Conservation (phyloP, 345 rosid genomes). For the Pistacia integerrima region DNA sequence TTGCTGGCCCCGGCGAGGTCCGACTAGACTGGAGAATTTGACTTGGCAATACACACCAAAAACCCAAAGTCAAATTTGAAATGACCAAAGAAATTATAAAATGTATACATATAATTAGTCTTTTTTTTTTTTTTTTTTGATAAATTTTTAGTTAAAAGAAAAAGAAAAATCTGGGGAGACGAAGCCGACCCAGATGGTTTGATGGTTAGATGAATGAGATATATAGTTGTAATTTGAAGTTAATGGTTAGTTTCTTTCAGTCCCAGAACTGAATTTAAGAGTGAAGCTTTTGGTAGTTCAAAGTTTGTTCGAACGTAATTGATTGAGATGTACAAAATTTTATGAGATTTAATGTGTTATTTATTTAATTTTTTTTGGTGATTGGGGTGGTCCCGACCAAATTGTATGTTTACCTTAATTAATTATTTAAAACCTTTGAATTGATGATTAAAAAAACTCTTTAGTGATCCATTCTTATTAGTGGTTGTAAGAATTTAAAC, state of each 20-base stretch:
- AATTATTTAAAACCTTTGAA: too few species aligned
- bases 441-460: too few species aligned
- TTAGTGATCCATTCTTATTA: too few species aligned
- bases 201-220: neutral
- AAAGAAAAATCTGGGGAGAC: slow-evolving; percentile 33
- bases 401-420: too few species aligned
- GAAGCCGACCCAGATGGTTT: slow-evolving; percentile 38
- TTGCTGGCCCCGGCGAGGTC: slow-evolving; percentile 59
- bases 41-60: slow-evolving; percentile 15
- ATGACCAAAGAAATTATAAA: neutral
- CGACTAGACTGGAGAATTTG: slow-evolving; percentile 74
- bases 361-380: too few species aligned
- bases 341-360: too few species aligned
- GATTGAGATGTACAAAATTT: neutral
- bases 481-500: too few species aligned
- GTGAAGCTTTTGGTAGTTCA: neutral
- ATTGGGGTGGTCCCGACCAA: too few species aligned
- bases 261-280: neutral
- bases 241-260: neutral
- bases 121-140: neutral
- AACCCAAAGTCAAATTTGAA: neutral
- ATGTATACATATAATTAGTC: neutral
- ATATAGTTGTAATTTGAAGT: slow-evolving; percentile 1
- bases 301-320: neutral
- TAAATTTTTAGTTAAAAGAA: too few species aligned